These are phyloP conservation scores for Millerago galiae DNA, from an alignment of 805 yeast species.

Conservation along the genomic window DNA sequence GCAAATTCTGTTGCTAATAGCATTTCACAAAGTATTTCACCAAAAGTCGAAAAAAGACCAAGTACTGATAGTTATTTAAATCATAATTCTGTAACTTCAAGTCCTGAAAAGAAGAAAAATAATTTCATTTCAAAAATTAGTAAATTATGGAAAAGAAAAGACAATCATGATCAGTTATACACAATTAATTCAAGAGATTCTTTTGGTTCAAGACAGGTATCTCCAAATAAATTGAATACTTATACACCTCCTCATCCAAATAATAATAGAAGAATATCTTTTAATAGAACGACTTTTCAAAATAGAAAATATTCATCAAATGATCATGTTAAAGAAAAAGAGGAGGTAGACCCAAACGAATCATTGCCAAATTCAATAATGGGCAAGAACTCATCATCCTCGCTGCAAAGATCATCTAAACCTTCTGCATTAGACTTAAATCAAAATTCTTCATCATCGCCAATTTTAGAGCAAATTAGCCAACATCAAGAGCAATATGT, in stretches of 20 bases:
- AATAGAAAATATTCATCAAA: constrained; percentile 5
- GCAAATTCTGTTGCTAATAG: not conserved
- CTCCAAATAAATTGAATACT: constrained; percentile 1
- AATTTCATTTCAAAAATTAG: constrained; percentile 28
- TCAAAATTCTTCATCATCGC: not conserved
- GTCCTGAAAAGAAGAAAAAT: constrained; percentile 25
- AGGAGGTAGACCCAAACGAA: not conserved
- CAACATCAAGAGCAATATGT: not conserved
- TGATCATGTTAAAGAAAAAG: not conserved
- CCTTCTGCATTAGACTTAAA: not conserved
- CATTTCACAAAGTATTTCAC: not conserved
- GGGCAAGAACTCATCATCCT: not conserved
- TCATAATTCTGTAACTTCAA: constrained; percentile 6
- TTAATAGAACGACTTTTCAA: not conserved
- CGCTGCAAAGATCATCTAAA: not conserved
- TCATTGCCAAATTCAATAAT: not conserved
- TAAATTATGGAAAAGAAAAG: constrained; percentile 27
- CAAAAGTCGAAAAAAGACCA: not conserved
- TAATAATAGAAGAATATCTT: not conserved
- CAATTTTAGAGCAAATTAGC: not conserved
- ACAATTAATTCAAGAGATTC: constrained; percentile 3
- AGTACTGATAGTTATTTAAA: not conserved
- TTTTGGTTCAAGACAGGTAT: not conserved
- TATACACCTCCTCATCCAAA: not conserved
- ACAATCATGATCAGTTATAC: constrained; percentile 1